Conservation (phyloP, 2,329 filamentous ascomycete genomes). For the Neofusicoccum cordaticola region DNA sequence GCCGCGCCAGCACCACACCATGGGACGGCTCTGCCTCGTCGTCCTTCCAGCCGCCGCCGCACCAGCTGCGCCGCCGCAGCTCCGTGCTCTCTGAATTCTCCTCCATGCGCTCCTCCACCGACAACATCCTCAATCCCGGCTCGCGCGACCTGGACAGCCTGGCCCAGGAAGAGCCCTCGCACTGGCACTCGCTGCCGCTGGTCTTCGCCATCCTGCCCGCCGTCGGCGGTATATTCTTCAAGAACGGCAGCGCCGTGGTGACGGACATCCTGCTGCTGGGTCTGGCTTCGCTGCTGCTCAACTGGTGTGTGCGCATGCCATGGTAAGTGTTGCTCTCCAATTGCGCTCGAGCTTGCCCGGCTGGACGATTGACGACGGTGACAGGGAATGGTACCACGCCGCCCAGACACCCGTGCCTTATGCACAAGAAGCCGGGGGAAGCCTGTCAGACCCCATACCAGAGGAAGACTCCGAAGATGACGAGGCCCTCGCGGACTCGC, state of each 20-base stretch:
- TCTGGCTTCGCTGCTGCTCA: slow-evolving; percentile 79
- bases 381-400: slow-evolving; percentile 53
- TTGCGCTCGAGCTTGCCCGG: neutral
- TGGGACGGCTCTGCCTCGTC: slow-evolving; percentile 15
- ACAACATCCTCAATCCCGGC: slow-evolving; percentile 61
- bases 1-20: neutral
- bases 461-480: slow-evolving; percentile 31
- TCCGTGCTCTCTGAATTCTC: slow-evolving; percentile 78
- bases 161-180: slow-evolving; percentile 55
- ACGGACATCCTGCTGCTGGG: slow-evolving; percentile 81
- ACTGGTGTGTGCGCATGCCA: slow-evolving; percentile 87
- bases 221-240: slow-evolving; percentile 78
- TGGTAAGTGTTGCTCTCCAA: slow-evolving; percentile 59
- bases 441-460: slow-evolving; percentile 22
- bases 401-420: slow-evolving; percentile 35
- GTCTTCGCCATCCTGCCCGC: slow-evolving; percentile 82
- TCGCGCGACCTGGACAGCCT: slow-evolving; percentile 25
- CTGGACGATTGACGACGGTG: neutral
- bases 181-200: slow-evolving; percentile 78
- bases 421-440: neutral
- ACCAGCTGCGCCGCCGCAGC: slow-evolving; percentile 58
- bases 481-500: slow-evolving; percentile 6
- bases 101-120: slow-evolving; percentile 63
- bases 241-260: slow-evolving; percentile 76
- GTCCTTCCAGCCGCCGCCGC: slow-evolving; percentile 17